Conservation (phyloP, 1,139 yeast genomes). For the Candida sojae region DNA sequence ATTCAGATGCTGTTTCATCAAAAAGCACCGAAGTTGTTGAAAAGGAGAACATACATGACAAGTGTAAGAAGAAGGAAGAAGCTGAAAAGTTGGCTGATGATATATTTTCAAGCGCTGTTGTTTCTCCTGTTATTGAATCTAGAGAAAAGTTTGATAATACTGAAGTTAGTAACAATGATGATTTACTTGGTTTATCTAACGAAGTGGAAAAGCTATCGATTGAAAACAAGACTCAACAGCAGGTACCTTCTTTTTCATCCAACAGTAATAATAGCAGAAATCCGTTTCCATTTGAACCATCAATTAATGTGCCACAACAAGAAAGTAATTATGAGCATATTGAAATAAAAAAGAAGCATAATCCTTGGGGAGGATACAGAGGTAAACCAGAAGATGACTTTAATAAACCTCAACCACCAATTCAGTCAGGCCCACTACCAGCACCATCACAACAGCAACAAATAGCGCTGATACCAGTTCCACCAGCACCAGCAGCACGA, state of each 20-base stretch:
- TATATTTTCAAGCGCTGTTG: slow-evolving; percentile 27
- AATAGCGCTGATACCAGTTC: no score
- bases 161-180: neutral
- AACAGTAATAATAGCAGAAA: slow-evolving; percentile 5
- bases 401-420: neutral
- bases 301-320: slow-evolving; percentile 10
- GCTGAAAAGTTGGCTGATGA: slow-evolving; percentile 46
- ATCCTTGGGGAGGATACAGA: slow-evolving; percentile 30
- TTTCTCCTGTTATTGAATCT: neutral
- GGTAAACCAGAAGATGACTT: slow-evolving; percentile 1
- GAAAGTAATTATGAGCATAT: slow-evolving; percentile 5
- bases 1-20: slow-evolving; percentile 1
- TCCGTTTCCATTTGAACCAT: slow-evolving; percentile 14
- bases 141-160: slow-evolving; percentile 1
- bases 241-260: slow-evolving; percentile 9
- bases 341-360: slow-evolving; percentile 17
- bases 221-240: neutral
- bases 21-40: slow-evolving; percentile 5
- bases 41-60: slow-evolving; percentile 20
- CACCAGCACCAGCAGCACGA: no score
- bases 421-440: neutral
- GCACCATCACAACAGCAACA: neutral
- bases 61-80: neutral
- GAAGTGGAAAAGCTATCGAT: slow-evolving; percentile 3
- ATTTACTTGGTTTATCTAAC: slow-evolving; percentile 8